A percentile compares a stretch with the other conserved stretches of the same genome.
phyloP scores from a whole-genome alignment of 2,329 filamentous ascomycete species.

The Sclerotinia sclerotiorum region DNA sequence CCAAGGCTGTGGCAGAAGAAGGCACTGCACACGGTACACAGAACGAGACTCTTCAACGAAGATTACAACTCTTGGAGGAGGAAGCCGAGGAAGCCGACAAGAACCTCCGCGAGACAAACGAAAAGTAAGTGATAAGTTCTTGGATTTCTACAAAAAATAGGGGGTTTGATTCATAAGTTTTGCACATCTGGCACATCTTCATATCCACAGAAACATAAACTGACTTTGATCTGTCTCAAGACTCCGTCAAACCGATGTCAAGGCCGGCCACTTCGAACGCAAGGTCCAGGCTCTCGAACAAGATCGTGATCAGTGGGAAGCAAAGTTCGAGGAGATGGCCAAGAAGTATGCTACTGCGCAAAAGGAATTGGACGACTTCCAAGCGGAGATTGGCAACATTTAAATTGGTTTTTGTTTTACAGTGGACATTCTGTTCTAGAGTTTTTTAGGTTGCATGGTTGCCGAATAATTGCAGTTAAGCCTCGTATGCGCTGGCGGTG shows the following conservation, averaged over 20 bases:
- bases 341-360: slow-evolving; percentile 82
- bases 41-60: slow-evolving; percentile 87
- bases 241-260: slow-evolving; percentile 98
- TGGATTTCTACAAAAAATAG: background rate
- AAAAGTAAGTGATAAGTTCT: slow-evolving; percentile 71
- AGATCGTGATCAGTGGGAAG: slow-evolving; percentile 90
- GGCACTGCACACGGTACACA: slow-evolving; percentile 80
- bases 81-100: slow-evolving; percentile 96
- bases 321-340: slow-evolving; percentile 96
- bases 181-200: slow-evolving; percentile 15
- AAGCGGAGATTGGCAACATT: slow-evolving; percentile 89
- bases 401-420: slow-evolving; percentile 46
- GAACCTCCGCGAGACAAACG: slow-evolving; percentile 94
- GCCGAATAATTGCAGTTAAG: slow-evolving; percentile 34
- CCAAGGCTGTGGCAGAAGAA: slow-evolving; percentile 83
- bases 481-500: slow-evolving; percentile 36
- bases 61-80: slow-evolving; percentile 94
- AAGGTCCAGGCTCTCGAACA: slow-evolving; percentile 96
- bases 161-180: slow-evolving; percentile 21
- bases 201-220: slow-evolving; percentile 21
- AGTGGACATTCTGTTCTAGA: slow-evolving; percentile 26
- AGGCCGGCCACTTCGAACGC: slow-evolving; percentile 98
- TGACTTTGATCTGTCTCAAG: slow-evolving; percentile 55
- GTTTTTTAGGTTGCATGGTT: slow-evolving; percentile 28
- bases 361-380: slow-evolving; percentile 90